These are phyloP conservation scores for Hygrophoropsis aurantiaca DNA, from an alignment of 768 basidiomycete species.

Conservation along the genomic window DNA sequence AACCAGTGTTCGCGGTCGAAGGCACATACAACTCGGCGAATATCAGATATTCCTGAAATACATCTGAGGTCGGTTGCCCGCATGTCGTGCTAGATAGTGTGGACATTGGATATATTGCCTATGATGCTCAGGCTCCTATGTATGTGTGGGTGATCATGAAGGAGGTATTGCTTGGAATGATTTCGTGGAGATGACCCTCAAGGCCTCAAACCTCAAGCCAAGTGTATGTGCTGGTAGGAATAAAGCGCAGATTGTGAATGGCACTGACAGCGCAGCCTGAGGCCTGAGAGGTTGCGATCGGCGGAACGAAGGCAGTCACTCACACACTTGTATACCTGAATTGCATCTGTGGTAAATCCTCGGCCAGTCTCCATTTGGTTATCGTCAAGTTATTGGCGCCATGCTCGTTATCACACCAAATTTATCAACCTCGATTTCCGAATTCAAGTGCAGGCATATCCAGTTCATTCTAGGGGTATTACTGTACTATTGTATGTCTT, in stretches of 20 bases:
- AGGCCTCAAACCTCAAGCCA: too few relatives aligned
- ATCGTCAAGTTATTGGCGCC: too few relatives aligned
- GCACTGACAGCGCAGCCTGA: too few relatives aligned
- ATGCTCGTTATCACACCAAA: too few relatives aligned
- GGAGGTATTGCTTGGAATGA: not conserved
- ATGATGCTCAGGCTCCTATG: not conserved
- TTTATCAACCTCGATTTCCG: too few relatives aligned
- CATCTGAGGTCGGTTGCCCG: constrained; percentile 7
- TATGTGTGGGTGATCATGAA: not conserved
- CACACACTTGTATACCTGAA: not conserved
- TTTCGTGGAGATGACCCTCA: too few relatives aligned
- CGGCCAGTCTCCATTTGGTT: too few relatives aligned
- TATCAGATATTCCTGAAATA: constrained; percentile 54
- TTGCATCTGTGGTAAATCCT: too few relatives aligned
- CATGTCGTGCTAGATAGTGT: not conserved
- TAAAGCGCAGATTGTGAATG: not conserved
- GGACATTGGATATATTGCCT: constrained; percentile 3
- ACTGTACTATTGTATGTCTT: constrained; percentile 7
- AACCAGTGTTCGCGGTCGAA: constrained; percentile 43
- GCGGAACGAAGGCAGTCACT: not conserved
- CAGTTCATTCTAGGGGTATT: constrained; percentile 2
- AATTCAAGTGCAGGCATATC: too few relatives aligned
- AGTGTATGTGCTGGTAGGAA: not conserved
- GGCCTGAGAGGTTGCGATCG: not conserved
- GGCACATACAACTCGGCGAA: constrained; percentile 65